Evolutionary conservation across 75 land plant species (phyloP).

Genomic region (Chamaecyparis obtusa): DNA sequence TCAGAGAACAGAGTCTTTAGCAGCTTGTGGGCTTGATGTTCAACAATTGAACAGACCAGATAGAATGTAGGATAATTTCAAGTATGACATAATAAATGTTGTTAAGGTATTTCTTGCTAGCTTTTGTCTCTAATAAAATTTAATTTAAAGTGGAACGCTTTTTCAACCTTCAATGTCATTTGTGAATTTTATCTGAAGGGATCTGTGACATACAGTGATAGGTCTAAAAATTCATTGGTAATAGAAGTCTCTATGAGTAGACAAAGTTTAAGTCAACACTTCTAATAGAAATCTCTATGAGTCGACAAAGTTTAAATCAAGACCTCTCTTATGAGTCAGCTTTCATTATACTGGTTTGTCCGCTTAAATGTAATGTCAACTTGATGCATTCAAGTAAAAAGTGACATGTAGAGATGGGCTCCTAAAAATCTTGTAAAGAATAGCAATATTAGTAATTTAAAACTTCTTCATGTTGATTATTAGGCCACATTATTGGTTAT

Average conservation of each 20-base stretch:
- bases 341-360: not conserved
- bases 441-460: no score
- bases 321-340: not conserved
- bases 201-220: not conserved
- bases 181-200: not conserved
- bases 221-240: not conserved
- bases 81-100: conserved; percentile 71
- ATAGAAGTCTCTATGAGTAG: not conserved
- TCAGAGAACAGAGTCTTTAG: conserved; percentile 75
- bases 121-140: not conserved
- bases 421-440: not conserved
- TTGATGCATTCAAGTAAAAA: not conserved
- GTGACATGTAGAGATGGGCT: not conserved
- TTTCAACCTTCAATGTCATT: not conserved
- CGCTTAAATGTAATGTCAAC: not conserved
- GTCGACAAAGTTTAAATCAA: not conserved
- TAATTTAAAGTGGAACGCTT: not conserved
- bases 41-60: conserved; percentile 73
- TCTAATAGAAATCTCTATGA: not conserved
- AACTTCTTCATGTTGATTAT: no score
- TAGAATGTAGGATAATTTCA: conserved; percentile 88
- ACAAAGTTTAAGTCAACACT: no score
- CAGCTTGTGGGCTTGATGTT: conserved; percentile 84
- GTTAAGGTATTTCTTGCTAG: conserved; percentile 52
- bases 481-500: no score